These are phyloP conservation scores for Pleurozium schreberi DNA, from an alignment of 225 moss, liverwort and hornwort species.

Conservation along the genomic window DNA sequence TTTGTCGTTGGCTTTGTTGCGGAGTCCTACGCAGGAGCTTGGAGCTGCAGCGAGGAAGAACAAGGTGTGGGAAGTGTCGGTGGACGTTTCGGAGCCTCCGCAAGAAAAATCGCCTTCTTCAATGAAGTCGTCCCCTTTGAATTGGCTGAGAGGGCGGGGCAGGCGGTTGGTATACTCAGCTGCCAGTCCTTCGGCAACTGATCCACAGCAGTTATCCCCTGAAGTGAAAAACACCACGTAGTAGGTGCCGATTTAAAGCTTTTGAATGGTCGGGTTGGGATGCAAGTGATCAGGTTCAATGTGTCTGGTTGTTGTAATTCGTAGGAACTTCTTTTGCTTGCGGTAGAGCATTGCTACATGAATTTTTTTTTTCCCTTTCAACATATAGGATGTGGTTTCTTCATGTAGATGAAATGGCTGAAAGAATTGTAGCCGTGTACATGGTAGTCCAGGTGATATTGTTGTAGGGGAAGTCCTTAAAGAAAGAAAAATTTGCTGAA, in stretches of 20 bases:
- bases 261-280: neutral
- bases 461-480: neutral
- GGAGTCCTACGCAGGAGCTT: neutral
- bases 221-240: neutral
- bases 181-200: slow-evolving; percentile 14
- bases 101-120: neutral
- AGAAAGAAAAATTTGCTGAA: neutral
- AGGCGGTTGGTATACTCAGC: slow-evolving; percentile 33
- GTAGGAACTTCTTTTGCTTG: neutral
- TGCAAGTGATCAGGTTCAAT: neutral
- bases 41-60: slow-evolving; percentile 1
- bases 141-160: slow-evolving; percentile 25
- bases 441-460: slow-evolving; percentile 8
- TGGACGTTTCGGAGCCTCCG: slow-evolving; percentile 13
- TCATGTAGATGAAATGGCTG: neutral
- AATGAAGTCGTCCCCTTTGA: neutral
- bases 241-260: neutral
- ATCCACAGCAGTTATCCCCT: neutral
- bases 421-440: neutral
- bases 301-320: neutral
- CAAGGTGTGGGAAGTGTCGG: slow-evolving; percentile 29
- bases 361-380: neutral
- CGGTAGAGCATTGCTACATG: neutral
- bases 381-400: neutral
- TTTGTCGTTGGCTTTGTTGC: neutral